Percentiles rank a stretch among this genome's conserved stretches.
Evolutionary conservation across 371 early-diverging fungal species (phyloP).

Genomic region (Rhizomucor miehei): DNA sequence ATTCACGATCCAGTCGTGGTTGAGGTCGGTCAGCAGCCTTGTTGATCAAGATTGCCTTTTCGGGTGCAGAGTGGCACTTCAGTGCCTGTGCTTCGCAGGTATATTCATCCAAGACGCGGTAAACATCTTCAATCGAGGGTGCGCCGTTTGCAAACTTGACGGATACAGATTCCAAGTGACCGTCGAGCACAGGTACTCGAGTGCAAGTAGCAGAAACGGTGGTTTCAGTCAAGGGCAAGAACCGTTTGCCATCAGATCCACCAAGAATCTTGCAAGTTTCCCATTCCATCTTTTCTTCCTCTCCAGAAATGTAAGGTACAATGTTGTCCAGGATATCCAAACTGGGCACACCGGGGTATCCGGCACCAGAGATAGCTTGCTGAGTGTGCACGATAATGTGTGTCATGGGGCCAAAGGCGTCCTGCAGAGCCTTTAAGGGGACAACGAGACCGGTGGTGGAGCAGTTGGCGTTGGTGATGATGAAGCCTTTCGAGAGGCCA

Average conservation of each 20-base stretch:
- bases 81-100: constrained; percentile 74
- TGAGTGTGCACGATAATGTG: constrained; percentile 84
- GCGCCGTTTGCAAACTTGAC: constrained; percentile 71
- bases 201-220: constrained; percentile 92
- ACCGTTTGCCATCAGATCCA: constrained; percentile 46
- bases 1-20: constrained; percentile 88
- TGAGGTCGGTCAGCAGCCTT: constrained; percentile 86
- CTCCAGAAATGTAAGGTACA: constrained; percentile 93
- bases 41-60: constrained; percentile 73
- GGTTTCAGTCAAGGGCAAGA: constrained; percentile 48
- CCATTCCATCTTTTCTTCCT: constrained; percentile 96
- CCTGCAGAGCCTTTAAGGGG: constrained; percentile 86
- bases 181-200: constrained; percentile 95
- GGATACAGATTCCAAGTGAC: constrained; percentile 88
- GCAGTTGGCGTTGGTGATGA: constrained; percentile 97
- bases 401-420: constrained; percentile 81
- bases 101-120: constrained; percentile 67
- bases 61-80: constrained; percentile 78
- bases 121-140: constrained; percentile 76
- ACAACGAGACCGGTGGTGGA: constrained; percentile 94
- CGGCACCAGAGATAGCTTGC: constrained; percentile 96
- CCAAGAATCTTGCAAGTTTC: constrained; percentile 94
- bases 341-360: constrained; percentile 94
- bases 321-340: constrained; percentile 94
- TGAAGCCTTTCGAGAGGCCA: constrained; percentile 73